phyloP scores from a whole-genome alignment of 139 green algal species.

The Pycnococcus provasolii region DNA sequence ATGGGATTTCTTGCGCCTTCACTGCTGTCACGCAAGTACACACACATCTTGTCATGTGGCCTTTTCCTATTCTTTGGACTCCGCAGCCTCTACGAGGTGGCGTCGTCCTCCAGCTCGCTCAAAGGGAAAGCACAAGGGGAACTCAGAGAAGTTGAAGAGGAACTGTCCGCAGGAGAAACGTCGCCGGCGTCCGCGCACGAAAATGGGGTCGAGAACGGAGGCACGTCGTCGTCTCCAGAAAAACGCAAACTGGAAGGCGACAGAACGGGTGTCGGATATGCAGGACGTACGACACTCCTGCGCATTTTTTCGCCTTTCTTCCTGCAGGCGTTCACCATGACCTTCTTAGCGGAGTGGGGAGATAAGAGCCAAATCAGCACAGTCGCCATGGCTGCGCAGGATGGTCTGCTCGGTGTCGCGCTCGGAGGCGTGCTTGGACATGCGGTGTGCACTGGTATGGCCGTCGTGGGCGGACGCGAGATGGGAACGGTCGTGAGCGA shows the following conservation, averaged over 20 bases:
- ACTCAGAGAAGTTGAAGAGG: conserved; percentile 35
- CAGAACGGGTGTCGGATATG: background rate
- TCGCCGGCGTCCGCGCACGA: background rate
- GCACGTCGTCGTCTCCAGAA: background rate
- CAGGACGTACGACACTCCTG: background rate
- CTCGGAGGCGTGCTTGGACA: conserved; percentile 81
- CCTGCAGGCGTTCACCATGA: conserved; percentile 26
- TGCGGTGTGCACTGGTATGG: conserved; percentile 58
- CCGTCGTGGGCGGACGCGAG: conserved; percentile 6
- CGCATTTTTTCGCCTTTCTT: conserved; percentile 1
- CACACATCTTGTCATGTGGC: conserved; percentile 64
- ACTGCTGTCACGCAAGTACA: conserved; percentile 56
- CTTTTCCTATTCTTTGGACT: conserved; percentile 87
- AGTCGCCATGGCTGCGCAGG: conserved; percentile 49
- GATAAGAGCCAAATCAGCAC: conserved; percentile 29
- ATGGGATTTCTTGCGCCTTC: conserved; percentile 76
- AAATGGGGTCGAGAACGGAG: background rate
- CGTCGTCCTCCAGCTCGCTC: conserved; percentile 48
- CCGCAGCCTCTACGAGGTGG: conserved; percentile 50
- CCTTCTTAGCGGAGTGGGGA: conserved; percentile 34
- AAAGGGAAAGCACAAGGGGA: conserved; percentile 22
- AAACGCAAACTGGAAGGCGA: background rate
- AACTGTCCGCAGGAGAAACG: conserved; percentile 19
- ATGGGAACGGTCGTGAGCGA: conserved; percentile 1
- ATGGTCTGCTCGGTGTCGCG: conserved; percentile 72